Evolutionary conservation across 2,329 filamentous ascomycete species (phyloP), one percentile per base, ranked within the genome.

Genomic region (Cephalotrichum gorgonifer): DNA sequence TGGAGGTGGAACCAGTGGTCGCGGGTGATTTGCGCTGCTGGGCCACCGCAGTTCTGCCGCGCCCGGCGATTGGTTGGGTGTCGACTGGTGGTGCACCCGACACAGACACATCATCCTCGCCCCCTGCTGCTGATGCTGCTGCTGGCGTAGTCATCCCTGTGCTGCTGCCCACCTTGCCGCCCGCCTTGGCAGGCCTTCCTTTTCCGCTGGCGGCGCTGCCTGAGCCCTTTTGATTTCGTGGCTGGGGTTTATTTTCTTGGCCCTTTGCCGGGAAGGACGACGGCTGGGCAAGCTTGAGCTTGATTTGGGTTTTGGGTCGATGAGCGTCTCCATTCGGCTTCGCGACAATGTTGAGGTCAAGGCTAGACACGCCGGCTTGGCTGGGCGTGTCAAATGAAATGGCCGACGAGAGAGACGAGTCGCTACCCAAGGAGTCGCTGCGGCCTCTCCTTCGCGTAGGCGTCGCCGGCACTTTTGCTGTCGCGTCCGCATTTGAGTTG

Each of bases 401-500:
- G 41, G 58, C 60, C 17, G 66, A 65, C 17, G 67, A 69, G 25
- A 70, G 62, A n/a, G 68, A 70, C 20, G 68, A 70, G 55, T 68
- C 65, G 59, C 67, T 70, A 7, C 64, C 65, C 27, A 56, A 64
- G 30, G 67, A 70, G 50, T 62, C 62, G 31, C 64, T 59, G 39
- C 67, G 59, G 26, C 54, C 54, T 49, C 62, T 59, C 59, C 57
- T 65, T 23, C 63, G 60, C 49, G 63, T 63, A 28, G 66, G 65
- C 26, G 66, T 70, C 51, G 62, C 49, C 47, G 46, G 45, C 48
- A 38, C 42, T 49, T 47, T 41, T 33, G 43, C 4, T 35, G 30
- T n/a, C 38, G 45, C 20, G 12, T 17, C 17, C 17, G 22, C 41
- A 4, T 26, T 39, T 20, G 17, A 39, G 6, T 39, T 20, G n/a